phyloP scores from a whole-genome alignment of 2,329 filamentous ascomycete species.

The Xylariales sp. region DNA sequence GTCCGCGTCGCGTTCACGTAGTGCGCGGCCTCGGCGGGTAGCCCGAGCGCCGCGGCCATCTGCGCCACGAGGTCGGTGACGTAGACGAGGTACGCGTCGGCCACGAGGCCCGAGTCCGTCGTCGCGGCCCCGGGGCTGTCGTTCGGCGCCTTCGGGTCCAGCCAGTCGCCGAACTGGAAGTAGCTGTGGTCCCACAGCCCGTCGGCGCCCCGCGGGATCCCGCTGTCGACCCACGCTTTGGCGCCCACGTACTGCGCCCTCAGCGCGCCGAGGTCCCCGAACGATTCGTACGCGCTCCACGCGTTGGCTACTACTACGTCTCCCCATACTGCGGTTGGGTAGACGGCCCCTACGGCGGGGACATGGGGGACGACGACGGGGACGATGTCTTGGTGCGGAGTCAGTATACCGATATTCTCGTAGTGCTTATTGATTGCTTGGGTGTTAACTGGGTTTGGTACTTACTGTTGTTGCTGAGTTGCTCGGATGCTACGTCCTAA shows the following conservation, averaged over 20 bases:
- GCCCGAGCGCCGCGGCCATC: conserved; percentile 51
- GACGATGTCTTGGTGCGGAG: conserved; percentile 39
- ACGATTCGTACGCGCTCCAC: conserved; percentile 55
- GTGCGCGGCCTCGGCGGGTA: conserved; percentile 43
- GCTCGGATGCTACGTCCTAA: conserved; percentile 55
- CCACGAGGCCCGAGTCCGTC: conserved; percentile 56
- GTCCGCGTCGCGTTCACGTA: conserved; percentile 41
- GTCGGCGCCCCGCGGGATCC: conserved; percentile 49
- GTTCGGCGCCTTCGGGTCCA: conserved; percentile 59
- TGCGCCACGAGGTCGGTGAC: conserved; percentile 54
- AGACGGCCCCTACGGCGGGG: conserved; percentile 39
- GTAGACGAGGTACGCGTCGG: conserved; percentile 60
- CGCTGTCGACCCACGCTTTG: conserved; percentile 54
- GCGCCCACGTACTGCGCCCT: conserved; percentile 55
- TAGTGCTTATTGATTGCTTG: background rate
- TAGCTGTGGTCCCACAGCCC: conserved; percentile 55
- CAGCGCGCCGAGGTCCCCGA: conserved; percentile 53
- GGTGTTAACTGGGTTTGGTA: background rate
- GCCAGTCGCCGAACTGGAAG: conserved; percentile 60
- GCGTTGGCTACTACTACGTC: conserved; percentile 57
- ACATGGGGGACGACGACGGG: conserved; percentile 49
- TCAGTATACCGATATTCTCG: conserved; percentile 16
- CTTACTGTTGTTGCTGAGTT: conserved; percentile 44
- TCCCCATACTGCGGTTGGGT: conserved; percentile 56
- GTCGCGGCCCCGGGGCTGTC: conserved; percentile 54